Base-by-base conservation (phyloP, 1,284 basidiomycete genomes). In the Pholiota adiposa region DNA sequence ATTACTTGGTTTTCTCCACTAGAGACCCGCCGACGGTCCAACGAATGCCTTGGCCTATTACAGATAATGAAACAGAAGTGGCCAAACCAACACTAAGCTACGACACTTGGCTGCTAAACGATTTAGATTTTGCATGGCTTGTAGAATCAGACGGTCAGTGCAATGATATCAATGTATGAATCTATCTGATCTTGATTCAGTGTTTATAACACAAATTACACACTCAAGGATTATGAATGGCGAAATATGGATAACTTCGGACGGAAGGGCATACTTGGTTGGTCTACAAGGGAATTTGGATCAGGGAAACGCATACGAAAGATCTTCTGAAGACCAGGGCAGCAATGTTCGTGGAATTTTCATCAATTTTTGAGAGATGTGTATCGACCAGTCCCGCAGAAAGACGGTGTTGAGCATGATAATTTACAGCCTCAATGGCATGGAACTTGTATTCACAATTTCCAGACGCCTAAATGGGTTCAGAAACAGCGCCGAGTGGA, bases 211-310 rank as follows among this genome's bases (percentile, higher is more conserved):
- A 8, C 80, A 84, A 59, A 87, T 93, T 23, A 68, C 80, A 29
- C 78, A 85, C 64, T 84, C 84, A 52, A 80, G 83, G 50, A 69
- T 77, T 5, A 83, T 84, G 33, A 85, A 84, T 19, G 82, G 87
- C 12, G 92, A 93, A 72, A 85, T 86, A 0, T 93, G 92, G 91
- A 83, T 92, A 50, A 91, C 91, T 1, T 92, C 90, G 2, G 91
- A 93, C 64, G 91, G 91, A 40, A 76, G 90, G 63, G 90, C 83
- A 14, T 93, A 93, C 69, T 83, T 93, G 62, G 90, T 92, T 4
- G 84, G 84, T 59, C 76, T 92, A 18, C 76, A 76, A 36, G 83
- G 83, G 61, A 74, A 65, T 58, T 38, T 51, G 23, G 59, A 58
- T 2, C 55, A 61, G n/a, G 66, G 65, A 46, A 64, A 36, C 21